Evolutionary conservation across 768 basidiomycete genomes (phyloP).

Genomic region (Psilocybe subaeruginosa): DNA sequence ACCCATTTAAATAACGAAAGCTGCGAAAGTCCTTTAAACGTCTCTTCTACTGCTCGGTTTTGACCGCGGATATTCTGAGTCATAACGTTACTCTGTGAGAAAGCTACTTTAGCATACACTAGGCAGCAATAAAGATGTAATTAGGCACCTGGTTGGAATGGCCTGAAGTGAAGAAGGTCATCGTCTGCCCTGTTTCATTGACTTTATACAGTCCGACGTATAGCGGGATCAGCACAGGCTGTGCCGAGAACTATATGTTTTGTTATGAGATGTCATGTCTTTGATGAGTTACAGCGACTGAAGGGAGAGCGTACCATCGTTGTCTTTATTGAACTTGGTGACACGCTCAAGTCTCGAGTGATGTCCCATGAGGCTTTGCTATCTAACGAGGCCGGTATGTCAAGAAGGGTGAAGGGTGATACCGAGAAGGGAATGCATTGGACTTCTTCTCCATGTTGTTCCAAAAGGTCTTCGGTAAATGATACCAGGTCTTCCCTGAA

Average conservation of each 20-base stretch:
- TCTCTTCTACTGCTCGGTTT: background rate
- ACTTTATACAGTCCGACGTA: slow-evolving; percentile 59
- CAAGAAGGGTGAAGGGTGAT: slow-evolving; percentile 54
- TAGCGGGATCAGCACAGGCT: slow-evolving; percentile 65
- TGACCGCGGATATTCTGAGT: background rate
- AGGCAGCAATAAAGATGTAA: background rate
- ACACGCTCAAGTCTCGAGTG: slow-evolving; percentile 40
- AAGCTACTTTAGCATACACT: background rate
- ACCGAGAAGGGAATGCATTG: slow-evolving; percentile 60
- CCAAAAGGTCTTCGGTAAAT: slow-evolving; percentile 49
- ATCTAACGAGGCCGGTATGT: slow-evolving; percentile 37
- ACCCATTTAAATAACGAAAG: background rate
- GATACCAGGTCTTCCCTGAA: slow-evolving; percentile 35
- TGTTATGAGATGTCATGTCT: slow-evolving; percentile 1
- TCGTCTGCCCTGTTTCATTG: background rate
- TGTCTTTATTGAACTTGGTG: slow-evolving; percentile 44
- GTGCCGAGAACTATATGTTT: slow-evolving; percentile 51
- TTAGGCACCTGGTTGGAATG: slow-evolving; percentile 22
- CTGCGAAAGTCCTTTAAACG: background rate
- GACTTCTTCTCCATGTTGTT: slow-evolving; percentile 51
- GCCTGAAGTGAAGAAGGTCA: slow-evolving; percentile 31
- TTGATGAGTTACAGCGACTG: background rate
- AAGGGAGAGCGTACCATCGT: slow-evolving; percentile 38
- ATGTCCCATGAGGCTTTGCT: slow-evolving; percentile 33
- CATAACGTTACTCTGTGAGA: background rate